A percentile compares a stretch with the other conserved stretches of the same genome.
Evolutionary conservation across 2,329 filamentous ascomycete species (phyloP).

Genomic region (Aspergillus ochraceus): DNA sequence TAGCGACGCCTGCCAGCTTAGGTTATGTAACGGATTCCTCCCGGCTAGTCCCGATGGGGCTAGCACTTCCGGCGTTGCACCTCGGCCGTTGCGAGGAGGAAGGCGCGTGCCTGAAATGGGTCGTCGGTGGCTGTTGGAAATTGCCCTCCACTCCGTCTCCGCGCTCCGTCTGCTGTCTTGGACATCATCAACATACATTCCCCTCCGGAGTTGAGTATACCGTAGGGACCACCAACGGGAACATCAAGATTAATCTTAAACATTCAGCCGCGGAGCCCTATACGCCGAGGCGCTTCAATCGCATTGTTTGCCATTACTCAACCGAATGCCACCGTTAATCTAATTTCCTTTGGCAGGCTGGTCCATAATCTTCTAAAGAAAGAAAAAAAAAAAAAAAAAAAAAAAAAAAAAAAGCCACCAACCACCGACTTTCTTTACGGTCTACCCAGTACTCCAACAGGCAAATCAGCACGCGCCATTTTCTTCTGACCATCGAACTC

Average conservation of each 20-base stretch:
- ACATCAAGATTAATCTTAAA: no score
- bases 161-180: no score
- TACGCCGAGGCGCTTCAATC: no score
- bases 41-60: not conserved
- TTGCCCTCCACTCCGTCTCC: no score
- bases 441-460: not conserved
- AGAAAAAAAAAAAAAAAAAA: not conserved
- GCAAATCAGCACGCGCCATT: not conserved
- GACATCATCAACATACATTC: no score
- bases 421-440: not conserved
- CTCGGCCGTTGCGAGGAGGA: constrained; percentile 7
- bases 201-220: no score
- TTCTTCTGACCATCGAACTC: no score
- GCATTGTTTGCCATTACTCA: not conserved
- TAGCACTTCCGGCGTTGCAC: constrained; percentile 7
- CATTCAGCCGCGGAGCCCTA: no score
- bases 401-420: not conserved
- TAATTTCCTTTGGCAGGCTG: not conserved
- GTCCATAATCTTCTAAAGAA: not conserved
- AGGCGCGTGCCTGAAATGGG: not conserved
- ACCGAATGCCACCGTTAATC: not conserved
- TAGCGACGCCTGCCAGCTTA: not conserved
- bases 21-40: constrained; percentile 12
- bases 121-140: not conserved
- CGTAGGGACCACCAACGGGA: no score